Evolutionary conservation across 73 alveolate species (phyloP), one percentile per base, ranked within the genome.

Genomic region (Durusdinium trenchii): DNA sequence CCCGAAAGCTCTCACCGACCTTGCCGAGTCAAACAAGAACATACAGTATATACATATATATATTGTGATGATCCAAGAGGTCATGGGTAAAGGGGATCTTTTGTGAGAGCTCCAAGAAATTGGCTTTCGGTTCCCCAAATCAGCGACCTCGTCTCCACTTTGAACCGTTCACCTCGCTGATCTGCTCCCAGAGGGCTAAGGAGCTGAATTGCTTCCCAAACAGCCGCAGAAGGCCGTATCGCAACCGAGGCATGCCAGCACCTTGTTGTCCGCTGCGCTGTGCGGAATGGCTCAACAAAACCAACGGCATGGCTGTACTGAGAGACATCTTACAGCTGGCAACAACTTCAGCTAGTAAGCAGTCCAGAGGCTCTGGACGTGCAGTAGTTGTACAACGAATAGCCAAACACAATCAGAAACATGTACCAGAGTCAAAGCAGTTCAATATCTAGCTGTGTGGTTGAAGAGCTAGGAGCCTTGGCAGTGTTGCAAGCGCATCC

Each of bases 401-500:
- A 60, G 18, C 73, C 73, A 60, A 60, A 60, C 30, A 2, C 73
- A 0, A 60, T 60, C 73, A 60, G n/a, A n/a, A n/a, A n/a, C n/a
- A n/a, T n/a, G n/a, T n/a, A n/a, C n/a, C n/a, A n/a, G n/a, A 60
- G 73, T 23, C 73, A 60, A n/a, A 60, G 73, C 30, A 32, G 10
- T 64, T 30, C 79, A 64, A n/a, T n/a, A n/a, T n/a, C n/a, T n/a
- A 71, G 47, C 40, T 71, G 83, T 23, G 9, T 14, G 1, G n/a
- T 47, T 35, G 9, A 23, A 62, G 16, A 23, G 9, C 38, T 35
- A 1, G 81, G 62, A 36, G n/a, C 96, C 76, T 89, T 89, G 86
- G 96, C 96, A 1, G 96, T 89, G 96, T 89, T 89, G 96, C 96
- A 89, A 42, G 96, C 54, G 42, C 96, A 89, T 50, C 96, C 96